Evolutionary conservation across 2,329 filamentous ascomycete genomes (phyloP), one percentile per base, ranked within the genome.

Genomic region (Apiospora saccharicola): DNA sequence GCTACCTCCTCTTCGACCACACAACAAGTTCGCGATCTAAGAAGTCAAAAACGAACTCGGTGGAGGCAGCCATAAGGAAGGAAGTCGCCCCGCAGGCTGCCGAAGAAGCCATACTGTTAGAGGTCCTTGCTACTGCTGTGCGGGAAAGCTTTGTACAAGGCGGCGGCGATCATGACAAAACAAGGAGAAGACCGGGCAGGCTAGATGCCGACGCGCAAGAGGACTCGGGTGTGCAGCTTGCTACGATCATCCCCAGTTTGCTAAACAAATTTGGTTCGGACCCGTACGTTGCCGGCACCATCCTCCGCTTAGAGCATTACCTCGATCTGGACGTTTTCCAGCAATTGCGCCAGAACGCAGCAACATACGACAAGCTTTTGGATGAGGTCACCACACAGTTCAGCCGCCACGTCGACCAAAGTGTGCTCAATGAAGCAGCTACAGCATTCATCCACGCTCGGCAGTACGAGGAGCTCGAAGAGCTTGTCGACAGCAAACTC

Each of bases 351-450:
- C 95, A 98, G 80, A 94, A 97, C 75, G 90, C 94, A 0, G 91
- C 92, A 1, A 92, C 91, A 1, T 97, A 97, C 79, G 90, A 92
- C 8, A 90, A 92, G 30, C 85, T 98, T 43, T 86, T 99, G 1
- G 95, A 98, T 76, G 95, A 98, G 78, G 94, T 98, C 77, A 95
- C 94, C 81, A 94, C 94, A 72, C 96, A 99, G 78, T 98, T 99
- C 83, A 91, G 93, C 77, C 91, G 94, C n/a, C 96, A 99, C 79
- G 93, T 94, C 61, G 94, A 97, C 78, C 93, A 94, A 77, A 90
- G 90, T 71, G 95, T 98, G 24, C 87, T 99, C 67, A 90, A 91
- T 14, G 95, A 98, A 81, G 96, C 95, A 19, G 92, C 93, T 41
- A 88, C 91, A 30, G 94, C 95, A 6, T 89, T 99, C 49, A 84